Base-by-base conservation (phyloP, 2,329 filamentous ascomycete genomes). In the Nemania serpens region DNA sequence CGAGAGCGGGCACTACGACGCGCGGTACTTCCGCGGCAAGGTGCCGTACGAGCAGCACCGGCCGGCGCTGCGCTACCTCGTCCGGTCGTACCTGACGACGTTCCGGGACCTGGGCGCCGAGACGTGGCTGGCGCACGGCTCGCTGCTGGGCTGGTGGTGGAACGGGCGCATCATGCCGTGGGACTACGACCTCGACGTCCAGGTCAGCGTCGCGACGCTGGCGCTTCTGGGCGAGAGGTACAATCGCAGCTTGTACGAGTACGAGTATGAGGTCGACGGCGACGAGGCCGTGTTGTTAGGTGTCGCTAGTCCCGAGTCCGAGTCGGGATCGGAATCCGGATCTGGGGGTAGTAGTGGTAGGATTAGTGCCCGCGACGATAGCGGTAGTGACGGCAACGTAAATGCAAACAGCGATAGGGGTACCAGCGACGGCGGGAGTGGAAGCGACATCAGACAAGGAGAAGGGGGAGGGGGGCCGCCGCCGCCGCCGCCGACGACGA, bases 71-170 rank as follows among this genome's bases (percentile, higher is more conserved):
- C 82, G 82, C 51, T 83, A 90, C 73, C 85, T 95, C 66, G 84
- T 93, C 66, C 85, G 87, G 64, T 88, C 90, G 53, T 95, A 95
- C 76, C 82, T 95, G 46, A 80, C 81, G 47, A 87, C 85, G 58
- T 89, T 91, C 74, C 78, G 80, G 46, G 79, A 83, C 17, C 80
- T 88, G 55, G 84, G 85, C 6, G 76, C 92, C 63, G 90, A 94
- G 76, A 94, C 91, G 0, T 95, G 91, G 91, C 86, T 96, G 61
- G 91, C 91, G 41, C 91, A 96, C 74, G 91, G 91, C 50, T 93
- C 91, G 4, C 77, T 95, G 51, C 79, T 96, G 20, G 91, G 91
- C 12, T 96, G 91, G 91, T 95, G 90, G 90, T 96, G 91, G 91
- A 94, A 92, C 73, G 83, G 80, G 43, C 77, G 86, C 76, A 87